Evolutionary conservation across 2,329 filamentous ascomycete genomes (phyloP).

Genomic region (Penicillium sp.): DNA sequence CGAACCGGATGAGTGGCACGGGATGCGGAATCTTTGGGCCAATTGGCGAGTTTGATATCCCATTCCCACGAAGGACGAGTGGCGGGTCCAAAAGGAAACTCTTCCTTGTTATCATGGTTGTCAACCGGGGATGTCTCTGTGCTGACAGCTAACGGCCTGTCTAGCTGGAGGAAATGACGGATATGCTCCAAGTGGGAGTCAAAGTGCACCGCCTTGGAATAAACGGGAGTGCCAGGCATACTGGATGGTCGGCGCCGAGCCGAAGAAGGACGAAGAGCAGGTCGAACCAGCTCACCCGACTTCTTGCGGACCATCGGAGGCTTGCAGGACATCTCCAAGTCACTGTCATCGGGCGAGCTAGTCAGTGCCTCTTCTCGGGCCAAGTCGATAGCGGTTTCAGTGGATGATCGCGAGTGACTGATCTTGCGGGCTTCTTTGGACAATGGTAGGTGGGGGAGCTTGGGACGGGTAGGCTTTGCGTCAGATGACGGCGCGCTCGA

Average conservation of each 20-base stretch:
- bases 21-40: constrained; percentile 65
- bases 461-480: constrained; percentile 2
- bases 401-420: constrained; percentile 60
- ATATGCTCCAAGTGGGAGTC: constrained; percentile 96
- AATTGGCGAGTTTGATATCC: constrained; percentile 84
- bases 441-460: constrained; percentile 41
- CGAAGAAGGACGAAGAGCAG: constrained; percentile 77
- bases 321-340: constrained; percentile 66
- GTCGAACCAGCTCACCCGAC: constrained; percentile 92
- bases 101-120: constrained; percentile 77
- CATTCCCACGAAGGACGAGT: constrained; percentile 68
- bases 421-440: constrained; percentile 60
- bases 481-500: constrained; percentile 31
- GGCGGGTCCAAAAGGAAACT: constrained; percentile 75
- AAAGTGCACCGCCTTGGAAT: constrained; percentile 96
- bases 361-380: constrained; percentile 43
- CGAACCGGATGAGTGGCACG: constrained; percentile 66
- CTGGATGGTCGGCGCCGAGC: constrained; percentile 79
- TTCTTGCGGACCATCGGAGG: constrained; percentile 97
- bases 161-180: constrained; percentile 89
- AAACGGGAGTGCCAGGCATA: constrained; percentile 96
- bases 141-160: constrained; percentile 92
- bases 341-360: constrained; percentile 46
- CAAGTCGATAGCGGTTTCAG: constrained; percentile 54
- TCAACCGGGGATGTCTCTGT: constrained; percentile 90